Base-by-base conservation (phyloP, 225 moss, liverwort and hornwort species). In the Pseudoscleropodium purum region DNA sequence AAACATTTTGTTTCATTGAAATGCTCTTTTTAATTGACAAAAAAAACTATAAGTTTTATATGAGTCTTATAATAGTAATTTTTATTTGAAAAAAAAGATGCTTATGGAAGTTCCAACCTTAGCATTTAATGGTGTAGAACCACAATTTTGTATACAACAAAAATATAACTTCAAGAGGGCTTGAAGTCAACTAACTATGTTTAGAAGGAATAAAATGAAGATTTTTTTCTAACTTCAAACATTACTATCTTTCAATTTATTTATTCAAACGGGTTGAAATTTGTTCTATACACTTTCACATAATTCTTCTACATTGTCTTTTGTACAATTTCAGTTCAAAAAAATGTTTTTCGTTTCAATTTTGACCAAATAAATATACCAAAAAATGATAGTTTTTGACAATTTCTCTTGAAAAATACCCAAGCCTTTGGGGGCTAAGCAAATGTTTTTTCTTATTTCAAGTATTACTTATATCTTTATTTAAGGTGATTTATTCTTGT, bases 111-210 rank as follows among this genome's bases (percentile, higher is more conserved):
- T 33, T 9, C 7, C 6, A 4, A 64, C 19, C 6, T 36, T 36
- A 37, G 20, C 1, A 67, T 6, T 36, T 37, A 11, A 20, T 67
- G 20, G 67, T 36, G 3, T 67, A 36, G 6, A 26, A 8, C 15
- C 8, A 39, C 21, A 39, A 15, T 70, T 39, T 25, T 70, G 2
- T 25, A 8, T n/a, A n/a, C 4, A n/a, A 2, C 7, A 39, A 39
- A 70, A 25, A 2, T 14, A 15, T 39, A 13, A 39, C 15, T 39
- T 25, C 3, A 70, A 70, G 6, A 70, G 5, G n/a, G n/a, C 23
- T 70, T 2, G 2, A 75, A 75, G 31, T 75, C 2, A 31, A 0
- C 0, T 19, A 2, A 75, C 18, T 4, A 3, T 17, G 2, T 31
- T 47, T 11, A 4, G 2, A 19, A 49, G 7, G 19, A 75, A 47